Conservation (phyloP, 805 yeast genomes). For the Maudiozyma turicensis region DNA sequence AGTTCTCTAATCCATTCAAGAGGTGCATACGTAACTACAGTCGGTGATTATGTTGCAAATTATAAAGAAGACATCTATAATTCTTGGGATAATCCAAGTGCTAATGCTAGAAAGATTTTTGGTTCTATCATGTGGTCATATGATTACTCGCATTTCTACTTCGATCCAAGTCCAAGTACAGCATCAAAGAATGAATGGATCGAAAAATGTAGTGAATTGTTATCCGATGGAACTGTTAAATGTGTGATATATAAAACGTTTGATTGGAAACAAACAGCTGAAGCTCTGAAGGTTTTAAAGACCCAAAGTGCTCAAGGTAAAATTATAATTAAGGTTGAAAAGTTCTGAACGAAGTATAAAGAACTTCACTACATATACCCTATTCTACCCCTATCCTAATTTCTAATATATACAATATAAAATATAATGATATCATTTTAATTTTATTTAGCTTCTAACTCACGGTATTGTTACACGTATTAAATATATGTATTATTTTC, state of each 20-base stretch:
- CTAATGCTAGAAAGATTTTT: constrained; percentile 29
- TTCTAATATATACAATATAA: background rate
- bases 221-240: constrained; percentile 38
- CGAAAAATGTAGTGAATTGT: constrained; percentile 35
- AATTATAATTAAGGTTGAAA: constrained; percentile 41
- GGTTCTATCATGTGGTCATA: constrained; percentile 31
- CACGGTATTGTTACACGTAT: no score
- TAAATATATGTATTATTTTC: no score
- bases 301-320: constrained; percentile 58
- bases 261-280: constrained; percentile 42
- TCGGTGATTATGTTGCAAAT: constrained; percentile 49
- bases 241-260: constrained; percentile 47
- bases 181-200: constrained; percentile 32
- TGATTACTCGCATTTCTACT: constrained; percentile 29
- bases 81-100: constrained; percentile 30
- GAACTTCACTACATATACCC: background rate
- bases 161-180: constrained; percentile 23
- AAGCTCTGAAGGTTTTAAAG: constrained; percentile 45
- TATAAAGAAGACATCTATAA: constrained; percentile 31
- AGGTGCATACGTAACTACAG: constrained; percentile 47
- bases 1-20: constrained; percentile 37
- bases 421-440: background rate
- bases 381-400: background rate
- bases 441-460: background rate
- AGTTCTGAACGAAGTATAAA: constrained; percentile 21